Base-by-base conservation (phyloP, 306 rosid species). In the Cucurbita ficifolia region DNA sequence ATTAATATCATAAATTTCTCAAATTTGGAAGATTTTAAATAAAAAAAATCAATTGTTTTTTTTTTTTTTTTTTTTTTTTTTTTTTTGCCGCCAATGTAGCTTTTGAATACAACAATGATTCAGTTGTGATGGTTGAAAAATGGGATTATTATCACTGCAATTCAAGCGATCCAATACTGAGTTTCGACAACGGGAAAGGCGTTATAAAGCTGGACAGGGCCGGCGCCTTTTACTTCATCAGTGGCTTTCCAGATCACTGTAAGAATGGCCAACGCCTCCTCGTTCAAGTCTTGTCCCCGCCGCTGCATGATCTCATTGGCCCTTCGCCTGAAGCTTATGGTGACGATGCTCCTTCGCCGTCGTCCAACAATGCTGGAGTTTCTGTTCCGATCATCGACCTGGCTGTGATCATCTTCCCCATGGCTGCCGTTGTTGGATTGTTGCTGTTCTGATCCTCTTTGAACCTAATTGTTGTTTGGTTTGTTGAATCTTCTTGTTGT, bases 51-150 rank as follows among this genome's bases (percentile, higher is more conserved):
- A 48, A 0, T 48, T 12, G 6, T 48, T 46, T 1, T 46, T 11
- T 46, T 46, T 0, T 46, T 46, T 46, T 45, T 42, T 6, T 40
- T 40, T 40, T 40, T 40, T 40, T 40, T 40, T 7, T 40, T 42
- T 8, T 42, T 29, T 29, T 29, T 29, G 33, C 33, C 33, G 33
- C 33, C 33, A 29, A 29, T 29, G 33, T 51, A 76, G 98, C 81
- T 42, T 94, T 94, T 78, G 90, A 80, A 82, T 94, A 88, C 83
- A 63, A 78, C 76, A 87, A 94, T 35, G 98, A 90, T 77, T 88
- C 98, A 14, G 90, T 94, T 36, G 69, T 90, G 0, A 78, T 75
- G 68, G 98, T 94, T 69, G 89, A 87, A 56, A 86, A 89, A 78
- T 70, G 68, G 86, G 94, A 80, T 36, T 94, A 88, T 82, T 81